A percentile compares a stretch with the other conserved stretches of the same genome.
phyloP scores from a whole-genome alignment of 495 filamentous ascomycete genomes.

The Tricharina praecox region DNA sequence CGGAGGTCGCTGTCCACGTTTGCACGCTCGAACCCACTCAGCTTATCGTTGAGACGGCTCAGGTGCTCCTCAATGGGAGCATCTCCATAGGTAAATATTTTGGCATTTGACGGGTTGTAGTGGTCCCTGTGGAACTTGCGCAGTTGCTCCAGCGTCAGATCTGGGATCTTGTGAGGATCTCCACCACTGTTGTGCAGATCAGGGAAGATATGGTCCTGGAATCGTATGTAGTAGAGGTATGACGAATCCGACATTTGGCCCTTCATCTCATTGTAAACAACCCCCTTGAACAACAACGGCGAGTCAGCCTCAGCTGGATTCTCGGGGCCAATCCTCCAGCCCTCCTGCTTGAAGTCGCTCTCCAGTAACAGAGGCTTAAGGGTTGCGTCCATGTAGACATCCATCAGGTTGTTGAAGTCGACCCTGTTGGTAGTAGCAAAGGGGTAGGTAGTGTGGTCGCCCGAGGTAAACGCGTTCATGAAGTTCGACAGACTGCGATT shows the following conservation, averaged over 20 bases:
- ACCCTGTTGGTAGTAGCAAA: constrained; percentile 95
- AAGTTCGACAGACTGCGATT: constrained; percentile 93
- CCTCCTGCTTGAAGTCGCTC: constrained; percentile 89
- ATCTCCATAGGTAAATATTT: constrained; percentile 87
- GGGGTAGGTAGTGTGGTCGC: constrained; percentile 94
- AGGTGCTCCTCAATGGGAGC: constrained; percentile 72
- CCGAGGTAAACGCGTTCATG: constrained; percentile 96
- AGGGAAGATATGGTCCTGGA: constrained; percentile 86
- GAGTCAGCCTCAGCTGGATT: constrained; percentile 46
- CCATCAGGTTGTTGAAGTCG: constrained; percentile 89
- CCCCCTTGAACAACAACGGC: constrained; percentile 85
- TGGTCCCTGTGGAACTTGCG: constrained; percentile 72
- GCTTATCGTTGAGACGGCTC: constrained; percentile 51
- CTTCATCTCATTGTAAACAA: constrained; percentile 99
- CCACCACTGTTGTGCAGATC: constrained; percentile 90
- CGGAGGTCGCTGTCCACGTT: constrained; percentile 56
- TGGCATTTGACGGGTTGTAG: constrained; percentile 93
- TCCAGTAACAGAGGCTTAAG: constrained; percentile 72
- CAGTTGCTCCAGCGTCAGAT: constrained; percentile 74
- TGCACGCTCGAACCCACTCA: constrained; percentile 53
- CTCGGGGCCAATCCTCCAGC: constrained; percentile 87
- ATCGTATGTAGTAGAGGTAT: constrained; percentile 86
- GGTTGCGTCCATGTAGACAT: constrained; percentile 91
- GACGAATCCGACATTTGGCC: constrained; percentile 95
- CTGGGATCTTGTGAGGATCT: constrained; percentile 88